phyloP scores from a whole-genome alignment of 164 flowering plant species.

The Sextonia rubra region DNA sequence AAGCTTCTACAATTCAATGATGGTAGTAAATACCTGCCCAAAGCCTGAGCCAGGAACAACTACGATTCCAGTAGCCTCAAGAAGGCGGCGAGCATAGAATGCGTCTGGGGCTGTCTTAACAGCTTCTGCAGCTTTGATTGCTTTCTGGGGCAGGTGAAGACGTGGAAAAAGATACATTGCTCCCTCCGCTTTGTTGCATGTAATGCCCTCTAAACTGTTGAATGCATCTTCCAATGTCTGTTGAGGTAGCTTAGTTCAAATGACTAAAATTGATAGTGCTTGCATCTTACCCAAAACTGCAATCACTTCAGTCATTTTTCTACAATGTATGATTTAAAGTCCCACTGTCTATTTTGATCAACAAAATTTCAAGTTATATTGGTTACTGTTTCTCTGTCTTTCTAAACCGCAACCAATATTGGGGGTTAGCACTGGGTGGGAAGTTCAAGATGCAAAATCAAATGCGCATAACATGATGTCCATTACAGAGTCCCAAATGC shows the following conservation, averaged over 20 bases:
- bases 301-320: not conserved
- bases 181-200: constrained; percentile 97
- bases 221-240: constrained; percentile 87
- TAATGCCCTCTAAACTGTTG: constrained; percentile 81
- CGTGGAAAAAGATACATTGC: constrained; percentile 98
- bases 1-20: no score
- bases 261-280: not conserved
- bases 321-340: not conserved
- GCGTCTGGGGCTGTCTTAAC: constrained; percentile 81
- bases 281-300: not conserved
- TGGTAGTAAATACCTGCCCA: constrained; percentile 58
- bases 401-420: not conserved
- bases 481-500: not conserved
- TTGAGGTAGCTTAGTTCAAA: not conserved
- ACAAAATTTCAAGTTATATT: no score
- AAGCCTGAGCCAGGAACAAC: constrained; percentile 99
- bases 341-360: not conserved
- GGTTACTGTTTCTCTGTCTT: not conserved
- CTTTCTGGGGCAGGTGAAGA: constrained; percentile 64
- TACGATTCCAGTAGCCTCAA: constrained; percentile 89
- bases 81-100: constrained; percentile 74
- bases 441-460: not conserved
- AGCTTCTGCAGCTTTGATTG: constrained; percentile 78
- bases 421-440: not conserved
- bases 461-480: not conserved